Percentiles rank a stretch among this genome's conserved stretches.
Evolutionary conservation across 345 rosid genomes (phyloP).

Genomic region (Eucalyptus polyanthemos): DNA sequence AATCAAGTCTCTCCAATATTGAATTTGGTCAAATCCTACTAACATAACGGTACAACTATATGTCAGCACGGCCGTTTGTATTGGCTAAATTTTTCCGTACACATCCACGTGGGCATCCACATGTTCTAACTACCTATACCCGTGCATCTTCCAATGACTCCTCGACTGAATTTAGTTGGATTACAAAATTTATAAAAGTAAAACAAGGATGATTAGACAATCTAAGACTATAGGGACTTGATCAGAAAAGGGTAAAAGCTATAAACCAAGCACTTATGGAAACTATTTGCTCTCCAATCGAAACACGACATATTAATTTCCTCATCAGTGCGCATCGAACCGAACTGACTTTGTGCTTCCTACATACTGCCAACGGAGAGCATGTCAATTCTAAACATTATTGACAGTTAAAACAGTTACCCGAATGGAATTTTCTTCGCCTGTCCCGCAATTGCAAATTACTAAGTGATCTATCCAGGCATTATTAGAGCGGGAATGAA

Average conservation of each 20-base stretch:
- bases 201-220: neutral
- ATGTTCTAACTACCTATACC: neutral
- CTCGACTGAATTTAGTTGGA: neutral
- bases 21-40: neutral
- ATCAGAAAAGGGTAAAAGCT: neutral
- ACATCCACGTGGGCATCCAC: neutral
- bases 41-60: neutral
- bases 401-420: neutral
- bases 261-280: neutral
- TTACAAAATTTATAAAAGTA: neutral
- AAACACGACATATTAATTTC: neutral
- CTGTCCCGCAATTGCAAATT: neutral
- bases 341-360: neutral
- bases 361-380: neutral
- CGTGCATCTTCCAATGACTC: neutral
- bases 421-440: neutral
- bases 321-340: neutral
- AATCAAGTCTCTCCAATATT: neutral
- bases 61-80: fast-evolving
- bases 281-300: neutral
- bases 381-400: neutral
- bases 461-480: neutral
- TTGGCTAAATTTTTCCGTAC: neutral
- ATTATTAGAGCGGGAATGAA: neutral
- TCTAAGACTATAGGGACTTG: neutral